Base-by-base conservation (phyloP, 192 early-diverging fungal genomes). In the Umbelopsis sp. region DNA sequence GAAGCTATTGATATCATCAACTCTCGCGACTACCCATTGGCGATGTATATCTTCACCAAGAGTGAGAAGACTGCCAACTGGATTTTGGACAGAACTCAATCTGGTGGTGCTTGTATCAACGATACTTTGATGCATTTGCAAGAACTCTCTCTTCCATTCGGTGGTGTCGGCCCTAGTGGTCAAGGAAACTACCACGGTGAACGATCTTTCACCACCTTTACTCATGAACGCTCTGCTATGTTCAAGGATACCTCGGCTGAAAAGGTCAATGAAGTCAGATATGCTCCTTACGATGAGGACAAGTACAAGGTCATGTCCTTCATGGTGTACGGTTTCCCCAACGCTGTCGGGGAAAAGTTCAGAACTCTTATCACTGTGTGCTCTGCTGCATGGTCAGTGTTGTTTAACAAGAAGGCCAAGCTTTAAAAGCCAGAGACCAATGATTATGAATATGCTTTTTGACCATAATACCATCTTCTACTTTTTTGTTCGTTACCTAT, bases 111-210 rank as follows among this genome's bases (percentile, higher is more conserved):
- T 16, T 49, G 84, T 10, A 84, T 91, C 71, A 97, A 97, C 78
- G 94, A 95, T 75, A 82, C 85, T 1, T 70, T 92, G 52, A 83
- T 92, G 74, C 88, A 89, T 25, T 64, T 84, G 44, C 66, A 71
- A 23, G 83, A 85, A 71, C 23, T 46, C 9, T 66, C 67, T n/a
- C 67, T 90, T 5, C 93, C 93, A 23, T 95, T 94, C 74, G 93
- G 92, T 48, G 95, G 94, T 46, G 82, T 91, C 9, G 93, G 93
- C 0, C 74, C 86, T 3, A 91, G 89, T 27, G 95, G 95, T 9
- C 82, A 90, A 67, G 95, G 95, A 61, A 73, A 76, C 20, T 95
- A 94, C 74, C 91, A 92, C 33, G 93, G 93, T 53, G 79, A 81
- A 41, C 69, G 79, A 68, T 89, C 91, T 20, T 91, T 95, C 74